Percentiles rank a stretch among this genome's conserved stretches.
phyloP scores from a whole-genome alignment of 257 asterid genomes.

The Solanum stenotomum region DNA sequence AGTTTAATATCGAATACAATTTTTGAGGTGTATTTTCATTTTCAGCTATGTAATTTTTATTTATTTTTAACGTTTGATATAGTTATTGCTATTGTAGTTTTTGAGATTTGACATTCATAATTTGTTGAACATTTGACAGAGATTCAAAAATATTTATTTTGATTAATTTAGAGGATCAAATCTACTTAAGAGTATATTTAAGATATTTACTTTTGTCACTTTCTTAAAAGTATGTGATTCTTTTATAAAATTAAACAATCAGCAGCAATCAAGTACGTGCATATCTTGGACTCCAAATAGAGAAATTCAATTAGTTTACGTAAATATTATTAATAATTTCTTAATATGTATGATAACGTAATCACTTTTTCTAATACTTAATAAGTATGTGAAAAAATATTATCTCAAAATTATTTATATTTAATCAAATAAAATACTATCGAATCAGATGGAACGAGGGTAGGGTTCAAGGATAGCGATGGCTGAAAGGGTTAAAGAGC shows the following conservation, averaged over 20 bases:
- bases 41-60: neutral
- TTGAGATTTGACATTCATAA: neutral
- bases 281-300: neutral
- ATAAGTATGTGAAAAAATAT: too few species aligned
- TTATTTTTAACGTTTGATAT: neutral
- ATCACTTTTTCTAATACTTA: too few species aligned
- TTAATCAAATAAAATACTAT: too few species aligned
- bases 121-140: neutral
- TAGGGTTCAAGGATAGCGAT: neutral
- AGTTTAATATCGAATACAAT: too few species aligned
- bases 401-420: too few species aligned
- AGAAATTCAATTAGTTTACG: neutral
- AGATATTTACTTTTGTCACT: neutral
- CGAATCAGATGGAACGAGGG: accelerated
- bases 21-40: neutral
- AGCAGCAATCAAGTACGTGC: neutral
- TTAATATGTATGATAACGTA: too few species aligned
- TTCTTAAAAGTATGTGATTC: neutral
- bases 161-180: too few species aligned
- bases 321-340: neutral
- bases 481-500: neutral
- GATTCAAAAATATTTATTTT: too few species aligned
- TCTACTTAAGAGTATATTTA: too few species aligned
- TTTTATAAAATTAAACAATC: neutral
- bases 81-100: neutral